phyloP scores from a whole-genome alignment of 1,284 basidiomycete genomes.

The Ceratobasidium papillatum region DNA sequence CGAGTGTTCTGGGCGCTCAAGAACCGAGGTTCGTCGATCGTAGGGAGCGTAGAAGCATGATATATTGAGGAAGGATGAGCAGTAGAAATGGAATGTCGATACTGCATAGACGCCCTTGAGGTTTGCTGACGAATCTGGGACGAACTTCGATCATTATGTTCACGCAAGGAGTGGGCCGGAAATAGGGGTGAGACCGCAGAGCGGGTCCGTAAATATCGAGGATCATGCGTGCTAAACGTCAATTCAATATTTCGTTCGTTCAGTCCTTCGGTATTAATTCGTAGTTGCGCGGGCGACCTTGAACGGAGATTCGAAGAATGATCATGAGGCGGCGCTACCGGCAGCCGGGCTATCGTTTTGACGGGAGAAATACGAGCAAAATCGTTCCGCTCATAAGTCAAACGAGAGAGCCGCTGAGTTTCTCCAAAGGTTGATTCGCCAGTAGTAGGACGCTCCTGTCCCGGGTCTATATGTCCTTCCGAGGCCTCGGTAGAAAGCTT shows the following conservation, averaged over 20 bases:
- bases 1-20: background rate
- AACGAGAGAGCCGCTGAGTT: background rate
- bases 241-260: background rate
- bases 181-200: background rate
- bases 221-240: background rate
- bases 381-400: background rate
- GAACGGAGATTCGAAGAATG: background rate
- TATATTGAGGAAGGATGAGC: conserved; percentile 1
- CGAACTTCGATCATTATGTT: background rate
- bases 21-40: conserved; percentile 4
- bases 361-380: conserved; percentile 5
- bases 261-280: background rate
- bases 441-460: background rate
- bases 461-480: background rate
- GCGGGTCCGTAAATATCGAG: background rate
- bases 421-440: background rate
- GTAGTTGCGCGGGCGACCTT: background rate
- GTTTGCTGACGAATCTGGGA: background rate
- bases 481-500: background rate
- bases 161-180: background rate
- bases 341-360: background rate
- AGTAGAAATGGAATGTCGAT: conserved; percentile 12
- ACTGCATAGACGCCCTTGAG: background rate
- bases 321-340: background rate
- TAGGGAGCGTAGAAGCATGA: conserved; percentile 10